These are phyloP conservation scores for Zygosaccharomyces pseudobailii DNA, from an alignment of 1,139 yeast species.

Conservation along the genomic window DNA sequence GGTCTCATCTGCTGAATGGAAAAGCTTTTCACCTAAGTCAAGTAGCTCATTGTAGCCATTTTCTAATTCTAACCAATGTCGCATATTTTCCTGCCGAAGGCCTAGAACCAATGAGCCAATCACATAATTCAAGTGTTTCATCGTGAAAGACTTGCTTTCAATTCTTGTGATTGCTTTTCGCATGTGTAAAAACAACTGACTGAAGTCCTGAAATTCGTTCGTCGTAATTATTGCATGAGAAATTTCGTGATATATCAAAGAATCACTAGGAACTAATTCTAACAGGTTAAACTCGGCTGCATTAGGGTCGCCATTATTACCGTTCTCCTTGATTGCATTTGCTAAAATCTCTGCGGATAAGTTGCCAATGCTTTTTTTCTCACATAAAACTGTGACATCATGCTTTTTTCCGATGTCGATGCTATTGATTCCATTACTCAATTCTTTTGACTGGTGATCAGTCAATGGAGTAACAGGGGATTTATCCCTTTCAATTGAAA, in stretches of 20 bases:
- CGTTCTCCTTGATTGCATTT: constrained; percentile 8
- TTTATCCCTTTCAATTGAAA: constrained; percentile 12
- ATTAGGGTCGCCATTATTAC: background rate
- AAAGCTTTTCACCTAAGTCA: constrained; percentile 17
- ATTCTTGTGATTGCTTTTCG: constrained; percentile 21
- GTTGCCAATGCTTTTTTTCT: background rate
- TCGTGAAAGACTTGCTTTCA: constrained; percentile 26
- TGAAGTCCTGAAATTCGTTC: constrained; percentile 4
- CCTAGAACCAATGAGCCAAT: constrained; percentile 20
- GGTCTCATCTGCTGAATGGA: constrained; percentile 26
- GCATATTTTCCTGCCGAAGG: constrained; percentile 10
- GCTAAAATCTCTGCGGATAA: constrained; percentile 11
- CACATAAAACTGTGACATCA: background rate
- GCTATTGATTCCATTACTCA: constrained; percentile 14
- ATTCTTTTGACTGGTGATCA: constrained; percentile 14
- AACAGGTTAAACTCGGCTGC: constrained; percentile 5
- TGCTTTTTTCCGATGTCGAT: constrained; percentile 10
- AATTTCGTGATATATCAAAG: constrained; percentile 20
- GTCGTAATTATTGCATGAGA: constrained; percentile 9
- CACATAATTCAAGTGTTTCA: constrained; percentile 25
- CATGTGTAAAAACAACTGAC: constrained; percentile 15
- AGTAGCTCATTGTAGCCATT: constrained; percentile 23
- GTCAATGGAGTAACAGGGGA: constrained; percentile 15
- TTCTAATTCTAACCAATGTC: constrained; percentile 21
- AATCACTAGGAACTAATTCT: constrained; percentile 6